A percentile compares a stretch with the other conserved stretches of the same genome.
Conservation (phyloP, 2,329 filamentous ascomycete genomes). For the Fusarium tanahbumbuense region DNA sequence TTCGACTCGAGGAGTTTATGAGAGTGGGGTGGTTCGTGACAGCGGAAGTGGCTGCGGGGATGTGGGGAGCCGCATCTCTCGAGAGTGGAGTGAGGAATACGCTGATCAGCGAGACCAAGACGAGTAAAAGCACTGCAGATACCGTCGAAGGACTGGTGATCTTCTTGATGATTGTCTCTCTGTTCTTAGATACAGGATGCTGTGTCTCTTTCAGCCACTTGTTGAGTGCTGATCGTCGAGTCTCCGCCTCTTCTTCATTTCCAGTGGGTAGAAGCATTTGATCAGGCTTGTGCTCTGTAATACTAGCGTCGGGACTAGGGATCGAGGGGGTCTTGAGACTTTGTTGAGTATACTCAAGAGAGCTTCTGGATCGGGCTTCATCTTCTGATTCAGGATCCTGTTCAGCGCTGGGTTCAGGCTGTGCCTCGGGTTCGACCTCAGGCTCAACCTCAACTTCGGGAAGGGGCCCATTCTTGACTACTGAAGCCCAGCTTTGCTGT, state of each 20-base stretch:
- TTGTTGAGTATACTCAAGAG: conserved; percentile 63
- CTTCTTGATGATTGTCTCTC: conserved; percentile 32
- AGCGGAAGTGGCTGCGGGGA: conserved; percentile 42
- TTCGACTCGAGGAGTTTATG: conserved; percentile 31
- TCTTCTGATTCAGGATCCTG: conserved; percentile 56
- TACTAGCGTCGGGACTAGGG: conserved; percentile 51
- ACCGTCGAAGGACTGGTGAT: conserved; percentile 35
- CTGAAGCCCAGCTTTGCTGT: conserved; percentile 30
- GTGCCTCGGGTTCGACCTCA: conserved; percentile 7
- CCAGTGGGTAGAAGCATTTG: conserved; percentile 15
- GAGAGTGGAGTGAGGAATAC: conserved; percentile 46
- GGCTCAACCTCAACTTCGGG: conserved; percentile 29
- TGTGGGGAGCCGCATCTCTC: conserved; percentile 38
- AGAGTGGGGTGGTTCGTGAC: conserved; percentile 43
- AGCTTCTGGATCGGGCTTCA: conserved; percentile 53
- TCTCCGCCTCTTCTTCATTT: conserved; percentile 19
- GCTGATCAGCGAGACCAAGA: conserved; percentile 42
- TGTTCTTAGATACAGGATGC: conserved; percentile 7
- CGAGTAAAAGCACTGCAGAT: conserved; percentile 43
- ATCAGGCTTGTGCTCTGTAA: conserved; percentile 40
- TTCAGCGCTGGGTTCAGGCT: conserved; percentile 39
- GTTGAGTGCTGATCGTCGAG: conserved; percentile 14
- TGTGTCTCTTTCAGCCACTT: conserved; percentile 34
- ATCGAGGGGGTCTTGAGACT: conserved; percentile 59
- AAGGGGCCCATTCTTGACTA: conserved; percentile 32